These are phyloP conservation scores for Saccharomycopsis javanensis DNA, from an alignment of 805 yeast species.

Conservation along the genomic window DNA sequence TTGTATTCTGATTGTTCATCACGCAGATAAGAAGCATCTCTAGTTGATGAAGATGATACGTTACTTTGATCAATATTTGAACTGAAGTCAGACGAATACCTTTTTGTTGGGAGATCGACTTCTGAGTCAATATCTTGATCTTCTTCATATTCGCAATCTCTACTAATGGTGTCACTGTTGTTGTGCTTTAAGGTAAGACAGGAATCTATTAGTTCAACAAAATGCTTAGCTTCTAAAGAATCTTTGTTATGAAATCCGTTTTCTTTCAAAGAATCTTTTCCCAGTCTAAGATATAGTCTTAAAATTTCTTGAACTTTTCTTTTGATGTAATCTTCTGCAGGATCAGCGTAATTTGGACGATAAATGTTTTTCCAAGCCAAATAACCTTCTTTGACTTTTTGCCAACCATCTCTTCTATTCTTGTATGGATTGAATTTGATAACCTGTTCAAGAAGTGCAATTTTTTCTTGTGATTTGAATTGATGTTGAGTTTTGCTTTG, in stretches of 20 bases:
- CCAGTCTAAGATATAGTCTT: slow-evolving; percentile 16
- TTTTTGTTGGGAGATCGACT: not conserved
- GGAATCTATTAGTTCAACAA: slow-evolving; percentile 12
- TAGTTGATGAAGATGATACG: not conserved
- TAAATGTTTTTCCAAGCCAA: slow-evolving; percentile 17
- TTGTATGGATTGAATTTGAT: slow-evolving; percentile 17
- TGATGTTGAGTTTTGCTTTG: slow-evolving; percentile 17
- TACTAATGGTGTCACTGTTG: slow-evolving; percentile 1
- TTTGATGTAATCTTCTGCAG: slow-evolving; percentile 20
- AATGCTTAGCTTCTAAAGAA: slow-evolving; percentile 13
- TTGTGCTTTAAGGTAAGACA: slow-evolving; percentile 7
- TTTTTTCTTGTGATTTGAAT: slow-evolving; percentile 17
- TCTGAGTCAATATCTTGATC: not conserved
- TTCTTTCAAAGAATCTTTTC: slow-evolving; percentile 17
- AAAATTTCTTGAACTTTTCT: slow-evolving; percentile 19
- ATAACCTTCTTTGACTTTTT: slow-evolving; percentile 18
- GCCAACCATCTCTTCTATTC: slow-evolving; percentile 19
- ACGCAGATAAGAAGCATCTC: not conserved
- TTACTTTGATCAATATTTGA: not conserved
- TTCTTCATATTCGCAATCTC: not conserved
- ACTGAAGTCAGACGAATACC: not conserved
- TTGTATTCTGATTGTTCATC: not conserved
- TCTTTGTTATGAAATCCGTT: slow-evolving; percentile 17
- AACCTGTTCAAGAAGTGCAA: slow-evolving; percentile 16
- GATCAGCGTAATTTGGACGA: slow-evolving; percentile 20